These are phyloP conservation scores for Blumeria hordei DNA, from an alignment of 2,329 filamentous ascomycete genomes.

Conservation along the genomic window DNA sequence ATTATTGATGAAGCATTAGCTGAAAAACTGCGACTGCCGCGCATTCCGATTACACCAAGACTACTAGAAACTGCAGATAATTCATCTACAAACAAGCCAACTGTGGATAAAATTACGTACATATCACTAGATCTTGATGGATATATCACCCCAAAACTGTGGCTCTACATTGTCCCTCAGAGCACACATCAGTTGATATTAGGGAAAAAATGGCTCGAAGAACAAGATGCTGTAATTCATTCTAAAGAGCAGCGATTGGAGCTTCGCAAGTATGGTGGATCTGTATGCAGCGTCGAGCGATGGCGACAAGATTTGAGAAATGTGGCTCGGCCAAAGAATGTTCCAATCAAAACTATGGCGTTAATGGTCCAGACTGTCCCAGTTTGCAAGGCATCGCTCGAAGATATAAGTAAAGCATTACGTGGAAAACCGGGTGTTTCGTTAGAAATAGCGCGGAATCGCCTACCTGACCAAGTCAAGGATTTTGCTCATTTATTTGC, in stretches of 20 bases:
- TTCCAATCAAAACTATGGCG: background rate
- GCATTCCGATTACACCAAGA: background rate
- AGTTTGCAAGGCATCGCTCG: background rate
- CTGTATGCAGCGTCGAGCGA: background rate
- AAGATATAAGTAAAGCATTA: background rate
- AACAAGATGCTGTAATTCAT: background rate
- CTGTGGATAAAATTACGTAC: background rate
- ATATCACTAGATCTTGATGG: background rate
- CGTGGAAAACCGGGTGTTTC: background rate
- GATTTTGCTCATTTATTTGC: background rate
- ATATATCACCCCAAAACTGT: background rate
- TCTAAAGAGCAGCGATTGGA: background rate
- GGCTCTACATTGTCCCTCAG: background rate
- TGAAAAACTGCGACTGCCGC: background rate
- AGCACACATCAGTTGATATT: background rate
- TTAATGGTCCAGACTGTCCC: background rate
- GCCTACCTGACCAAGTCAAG: background rate
- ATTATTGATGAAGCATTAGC: background rate
- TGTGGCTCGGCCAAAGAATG: background rate
- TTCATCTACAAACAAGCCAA: background rate
- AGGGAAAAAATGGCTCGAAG: background rate
- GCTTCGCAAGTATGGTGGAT: background rate
- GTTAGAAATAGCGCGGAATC: background rate
- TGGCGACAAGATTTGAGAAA: background rate
- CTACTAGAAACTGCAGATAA: background rate